Percentiles rank a stretch among this genome's conserved stretches.
These are phyloP conservation scores for Crithidia expoeki DNA, from an alignment of 208 protist genomes.

Conservation along the genomic window DNA sequence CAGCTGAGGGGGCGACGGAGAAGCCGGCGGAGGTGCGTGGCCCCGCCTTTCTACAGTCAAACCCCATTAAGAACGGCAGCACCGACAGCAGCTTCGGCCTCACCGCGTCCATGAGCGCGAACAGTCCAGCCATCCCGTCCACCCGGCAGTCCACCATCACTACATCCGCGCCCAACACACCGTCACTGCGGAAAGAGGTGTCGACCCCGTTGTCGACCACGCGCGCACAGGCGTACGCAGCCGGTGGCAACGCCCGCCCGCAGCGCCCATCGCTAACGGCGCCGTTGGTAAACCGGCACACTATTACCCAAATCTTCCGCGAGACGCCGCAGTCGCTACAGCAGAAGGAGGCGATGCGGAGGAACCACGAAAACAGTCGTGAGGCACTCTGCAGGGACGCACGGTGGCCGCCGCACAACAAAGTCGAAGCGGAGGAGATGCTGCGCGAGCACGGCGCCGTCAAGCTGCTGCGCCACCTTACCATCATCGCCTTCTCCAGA, in stretches of 20 bases:
- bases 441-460: constrained; percentile 39
- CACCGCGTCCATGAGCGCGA: constrained; percentile 27
- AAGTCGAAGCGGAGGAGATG: constrained; percentile 43
- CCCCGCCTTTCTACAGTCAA: constrained; percentile 13
- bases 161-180: constrained; percentile 30
- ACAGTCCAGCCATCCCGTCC: constrained; percentile 6
- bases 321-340: constrained; percentile 53
- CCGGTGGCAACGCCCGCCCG: constrained; percentile 21
- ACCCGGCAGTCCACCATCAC: constrained; percentile 22
- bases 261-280: constrained; percentile 46
- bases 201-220: constrained; percentile 23
- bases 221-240: constrained; percentile 30
- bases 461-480: constrained; percentile 71
- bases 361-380: constrained; percentile 30
- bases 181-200: constrained; percentile 30
- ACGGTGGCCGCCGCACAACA: constrained; percentile 56
- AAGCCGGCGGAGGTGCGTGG: background rate
- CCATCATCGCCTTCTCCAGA: constrained; percentile 61
- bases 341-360: constrained; percentile 35
- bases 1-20: background rate
- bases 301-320: constrained; percentile 52
- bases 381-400: constrained; percentile 29
- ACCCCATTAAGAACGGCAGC: constrained; percentile 29
- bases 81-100: constrained; percentile 29
- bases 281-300: constrained; percentile 44